These are phyloP conservation scores for Royoungia palumana DNA, from an alignment of 768 basidiomycete species.

Conservation along the genomic window DNA sequence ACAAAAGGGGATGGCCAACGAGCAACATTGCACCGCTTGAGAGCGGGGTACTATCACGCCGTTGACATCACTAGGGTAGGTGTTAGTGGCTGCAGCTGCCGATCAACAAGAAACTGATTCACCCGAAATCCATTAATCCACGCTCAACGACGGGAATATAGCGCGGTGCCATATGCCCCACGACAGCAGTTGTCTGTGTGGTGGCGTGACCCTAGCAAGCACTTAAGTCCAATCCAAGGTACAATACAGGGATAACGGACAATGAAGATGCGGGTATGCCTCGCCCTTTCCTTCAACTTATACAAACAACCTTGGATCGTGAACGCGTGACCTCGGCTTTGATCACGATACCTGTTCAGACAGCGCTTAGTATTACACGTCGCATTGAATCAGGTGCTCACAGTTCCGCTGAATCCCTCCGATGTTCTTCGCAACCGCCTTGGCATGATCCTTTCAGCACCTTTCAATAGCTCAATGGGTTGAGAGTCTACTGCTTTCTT, in stretches of 20 bases:
- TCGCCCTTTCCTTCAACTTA: constrained; percentile 1
- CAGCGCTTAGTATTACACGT: background rate
- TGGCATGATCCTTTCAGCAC: constrained; percentile 22
- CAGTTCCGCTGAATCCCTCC: constrained; percentile 40
- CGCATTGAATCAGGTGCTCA: background rate
- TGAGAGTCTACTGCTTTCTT: constrained; percentile 54
- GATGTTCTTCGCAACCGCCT: constrained; percentile 44
- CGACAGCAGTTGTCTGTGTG: constrained; percentile 12
- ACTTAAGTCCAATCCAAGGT: background rate
- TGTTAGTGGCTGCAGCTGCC: background rate
- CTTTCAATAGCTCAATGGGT: constrained; percentile 47
- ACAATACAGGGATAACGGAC: background rate
- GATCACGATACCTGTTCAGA: constrained; percentile 60
- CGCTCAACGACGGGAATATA: constrained; percentile 17
- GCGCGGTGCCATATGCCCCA: constrained; percentile 14
- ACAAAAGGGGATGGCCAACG: too few species aligned
- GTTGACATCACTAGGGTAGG: constrained; percentile 1
- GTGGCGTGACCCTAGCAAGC: constrained; percentile 8
- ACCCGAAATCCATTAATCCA: constrained; percentile 17
- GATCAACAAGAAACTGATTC: background rate
- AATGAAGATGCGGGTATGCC: constrained; percentile 14
- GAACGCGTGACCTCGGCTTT: constrained; percentile 53
- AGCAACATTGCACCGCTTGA: too few species aligned
- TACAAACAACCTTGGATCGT: too few species aligned
- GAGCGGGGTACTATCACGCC: background rate